phyloP scores from a whole-genome alignment of 345 rosid genomes.

The Moricandia moricandioides region DNA sequence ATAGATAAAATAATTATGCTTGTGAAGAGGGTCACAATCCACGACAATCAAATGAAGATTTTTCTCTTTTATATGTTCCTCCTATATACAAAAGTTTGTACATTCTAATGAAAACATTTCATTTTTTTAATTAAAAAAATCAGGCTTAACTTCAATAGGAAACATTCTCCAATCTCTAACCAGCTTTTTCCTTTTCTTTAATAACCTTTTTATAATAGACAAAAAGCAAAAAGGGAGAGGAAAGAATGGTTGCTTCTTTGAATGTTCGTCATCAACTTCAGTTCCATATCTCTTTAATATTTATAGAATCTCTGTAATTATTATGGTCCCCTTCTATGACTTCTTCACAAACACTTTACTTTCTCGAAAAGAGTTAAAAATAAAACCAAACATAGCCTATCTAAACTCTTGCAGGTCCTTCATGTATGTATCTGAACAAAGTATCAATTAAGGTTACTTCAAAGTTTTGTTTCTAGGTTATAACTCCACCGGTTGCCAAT shows the following conservation, averaged over 20 bases:
- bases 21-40: slow-evolving; percentile 25
- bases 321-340: slow-evolving; percentile 1
- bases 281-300: slow-evolving; percentile 23
- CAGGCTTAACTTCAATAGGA: slow-evolving; percentile 32
- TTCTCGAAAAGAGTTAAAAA: neutral
- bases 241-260: slow-evolving; percentile 13
- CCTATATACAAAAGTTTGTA: slow-evolving; percentile 22
- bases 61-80: slow-evolving; percentile 6
- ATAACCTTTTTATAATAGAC: slow-evolving; percentile 18
- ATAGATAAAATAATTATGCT: slow-evolving; percentile 3
- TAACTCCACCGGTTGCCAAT: neutral
- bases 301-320: slow-evolving; percentile 21
- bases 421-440: neutral
- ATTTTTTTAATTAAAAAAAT: neutral
- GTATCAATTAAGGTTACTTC: neutral
- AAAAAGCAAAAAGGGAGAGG: slow-evolving; percentile 18
- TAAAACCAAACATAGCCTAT: neutral
- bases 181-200: slow-evolving; percentile 30
- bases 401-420: neutral
- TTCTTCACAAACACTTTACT: neutral
- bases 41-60: slow-evolving; percentile 19
- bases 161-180: slow-evolving; percentile 33
- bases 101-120: slow-evolving; percentile 19
- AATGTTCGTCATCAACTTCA: slow-evolving; percentile 33
- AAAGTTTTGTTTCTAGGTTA: slow-evolving; percentile 6